Conservation (phyloP, 257 asterid genomes). For the Perilla frutescens region DNA sequence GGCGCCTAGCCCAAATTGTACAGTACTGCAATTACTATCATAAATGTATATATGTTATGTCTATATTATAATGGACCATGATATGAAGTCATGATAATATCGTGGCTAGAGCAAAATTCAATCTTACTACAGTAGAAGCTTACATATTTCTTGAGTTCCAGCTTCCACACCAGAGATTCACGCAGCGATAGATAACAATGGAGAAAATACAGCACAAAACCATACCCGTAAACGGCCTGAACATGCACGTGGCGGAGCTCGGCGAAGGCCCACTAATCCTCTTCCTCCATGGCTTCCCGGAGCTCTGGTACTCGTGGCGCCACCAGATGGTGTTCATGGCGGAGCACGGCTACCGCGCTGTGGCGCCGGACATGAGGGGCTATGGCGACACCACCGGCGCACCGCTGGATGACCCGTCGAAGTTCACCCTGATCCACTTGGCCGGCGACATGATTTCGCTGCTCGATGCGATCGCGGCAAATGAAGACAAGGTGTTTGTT, state of each 20-base stretch:
- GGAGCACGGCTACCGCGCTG: conserved; percentile 66
- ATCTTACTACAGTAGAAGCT: too few relatives aligned
- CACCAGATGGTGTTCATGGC: conserved; percentile 80
- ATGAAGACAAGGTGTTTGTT: conserved; percentile 64
- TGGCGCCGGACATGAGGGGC: conserved; percentile 82
- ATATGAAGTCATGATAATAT: too few relatives aligned
- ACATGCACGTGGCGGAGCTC: conserved; percentile 72
- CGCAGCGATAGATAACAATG: conserved; percentile 35
- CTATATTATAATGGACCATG: too few relatives aligned
- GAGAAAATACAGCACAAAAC: conserved; percentile 64
- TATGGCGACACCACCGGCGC: conserved; percentile 81
- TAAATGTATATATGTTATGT: too few relatives aligned
- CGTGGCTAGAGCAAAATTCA: too few relatives aligned
- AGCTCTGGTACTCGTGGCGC: conserved; percentile 95
- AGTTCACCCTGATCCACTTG: conserved; percentile 55
- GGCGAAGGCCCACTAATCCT: conserved; percentile 80
- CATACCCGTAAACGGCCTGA: conserved; percentile 56
- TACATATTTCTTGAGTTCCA: too few relatives aligned
- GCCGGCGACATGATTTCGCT: conserved; percentile 75
- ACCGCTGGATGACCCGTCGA: conserved; percentile 55
- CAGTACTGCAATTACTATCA: too few relatives aligned
- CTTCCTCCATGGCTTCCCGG: conserved; percentile 86
- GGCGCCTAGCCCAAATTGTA: too few relatives aligned
- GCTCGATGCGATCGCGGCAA: conserved; percentile 56
- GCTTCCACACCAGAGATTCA: too few relatives aligned